Conservation (phyloP, 2,329 filamentous ascomycete species). For the Aspergillus puulaauensis region DNA sequence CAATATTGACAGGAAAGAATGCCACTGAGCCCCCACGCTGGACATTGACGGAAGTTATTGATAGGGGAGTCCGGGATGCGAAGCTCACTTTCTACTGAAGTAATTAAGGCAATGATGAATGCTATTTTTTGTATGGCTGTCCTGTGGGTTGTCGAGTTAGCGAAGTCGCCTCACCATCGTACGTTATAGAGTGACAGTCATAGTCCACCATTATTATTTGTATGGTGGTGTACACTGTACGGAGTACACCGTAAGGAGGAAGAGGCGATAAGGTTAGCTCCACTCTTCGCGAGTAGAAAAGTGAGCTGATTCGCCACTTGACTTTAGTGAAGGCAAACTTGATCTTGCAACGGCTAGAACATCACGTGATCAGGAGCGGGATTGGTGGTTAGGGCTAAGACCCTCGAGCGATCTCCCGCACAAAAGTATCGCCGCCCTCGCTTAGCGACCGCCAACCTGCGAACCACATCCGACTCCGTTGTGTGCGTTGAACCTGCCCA, state of each 20-base stretch:
- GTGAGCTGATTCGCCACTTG: not conserved
- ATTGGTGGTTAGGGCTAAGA: conserved; percentile 42
- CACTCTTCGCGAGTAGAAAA: not conserved
- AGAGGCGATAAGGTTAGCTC: too few species aligned
- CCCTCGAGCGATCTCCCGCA: conserved; percentile 36
- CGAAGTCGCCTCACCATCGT: not conserved
- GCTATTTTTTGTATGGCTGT: not conserved
- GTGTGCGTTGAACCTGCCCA: conserved; percentile 44
- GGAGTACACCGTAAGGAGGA: too few species aligned
- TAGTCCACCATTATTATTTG: not conserved
- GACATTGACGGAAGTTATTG: conserved; percentile 71
- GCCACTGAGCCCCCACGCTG: conserved; percentile 68
- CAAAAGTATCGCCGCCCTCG: conserved; percentile 38
- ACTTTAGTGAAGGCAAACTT: not conserved
- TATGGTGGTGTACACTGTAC: too few species aligned
- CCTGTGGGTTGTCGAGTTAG: too few species aligned
- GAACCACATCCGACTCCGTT: conserved; percentile 42
- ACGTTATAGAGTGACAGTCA: not conserved
- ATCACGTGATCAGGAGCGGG: conserved; percentile 27
- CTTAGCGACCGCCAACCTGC: conserved; percentile 38
- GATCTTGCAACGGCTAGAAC: not conserved
- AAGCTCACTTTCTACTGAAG: conserved; percentile 65
- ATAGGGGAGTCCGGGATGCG: conserved; percentile 68
- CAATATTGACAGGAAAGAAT: conserved; percentile 39
- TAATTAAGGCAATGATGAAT: too few species aligned